Evolutionary conservation across 164 flowering plant species (phyloP), one percentile per base, ranked within the genome.

Genomic region (Vitis cinerea): DNA sequence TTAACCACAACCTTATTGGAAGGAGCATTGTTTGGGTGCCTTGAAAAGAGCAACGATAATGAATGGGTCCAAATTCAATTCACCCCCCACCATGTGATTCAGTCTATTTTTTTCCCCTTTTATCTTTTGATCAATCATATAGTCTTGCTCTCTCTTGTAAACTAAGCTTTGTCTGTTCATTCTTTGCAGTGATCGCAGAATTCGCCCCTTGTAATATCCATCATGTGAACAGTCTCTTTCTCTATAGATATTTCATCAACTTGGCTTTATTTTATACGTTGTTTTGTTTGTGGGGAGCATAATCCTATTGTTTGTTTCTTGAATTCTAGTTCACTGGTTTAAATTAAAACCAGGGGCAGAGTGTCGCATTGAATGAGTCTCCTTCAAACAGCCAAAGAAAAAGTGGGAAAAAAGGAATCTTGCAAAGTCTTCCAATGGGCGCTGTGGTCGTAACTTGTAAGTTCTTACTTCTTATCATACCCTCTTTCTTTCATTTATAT

Each of bases 281-380:
- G 44, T 29, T 50, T 31, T 30, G 23, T 60, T 52, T 52, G 16
- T 23, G 14, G 67, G 57, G 1, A 14, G 31, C 17, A 19, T n/a
- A 8, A 11, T 54, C 31, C 13, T 19, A 44, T 55, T 63, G 12
- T 16, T 14, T 57, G 59, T 58, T 48, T 23, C 14, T 15, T 9
- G 17, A 6, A n/a, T 19, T 15, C 8, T 57, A 15, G 17, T 17
- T 57, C 17, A 19, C 10, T 57, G 60, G 60, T 14, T 16, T 57
- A 19, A 14, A 52, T 2, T 29, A 68, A 76, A 68, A 68, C 79
- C 31, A 76, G 72, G 70, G 71, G 79, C 72, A 50, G 79, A 9
- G 30, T 58, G 68, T 37, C 44, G 69, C 30, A 55, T 29, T 50
- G 63, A 63, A 54, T 53, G 9, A 27, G n/a, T 67, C 57, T 67